A percentile compares a stretch with the other conserved stretches of the same genome.
Evolutionary conservation across 2,329 filamentous ascomycete species (phyloP).

Genomic region (Thielaviopsis musarum): DNA sequence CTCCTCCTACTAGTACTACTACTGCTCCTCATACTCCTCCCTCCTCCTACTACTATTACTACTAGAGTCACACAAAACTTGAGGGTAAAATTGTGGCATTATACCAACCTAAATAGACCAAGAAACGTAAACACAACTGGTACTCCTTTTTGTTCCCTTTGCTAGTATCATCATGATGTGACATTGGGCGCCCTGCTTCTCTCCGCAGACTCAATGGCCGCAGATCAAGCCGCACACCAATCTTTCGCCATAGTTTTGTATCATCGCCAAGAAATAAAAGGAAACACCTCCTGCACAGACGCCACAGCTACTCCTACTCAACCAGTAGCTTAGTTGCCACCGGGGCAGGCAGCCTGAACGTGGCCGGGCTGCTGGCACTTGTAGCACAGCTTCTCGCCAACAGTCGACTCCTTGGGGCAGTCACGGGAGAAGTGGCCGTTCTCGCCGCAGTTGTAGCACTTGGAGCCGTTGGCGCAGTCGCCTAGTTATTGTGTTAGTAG

Average conservation of each 20-base stretch:
- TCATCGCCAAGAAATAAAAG: not conserved
- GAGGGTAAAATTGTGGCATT: not conserved
- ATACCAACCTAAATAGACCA: not conserved
- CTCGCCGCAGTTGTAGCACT: constrained; percentile 98
- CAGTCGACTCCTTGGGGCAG: constrained; percentile 76
- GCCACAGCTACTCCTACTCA: not conserved
- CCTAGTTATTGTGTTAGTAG: constrained; percentile 28
- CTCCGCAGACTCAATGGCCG: constrained; percentile 8
- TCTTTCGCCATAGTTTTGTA: constrained; percentile 1
- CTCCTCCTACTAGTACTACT: no score
- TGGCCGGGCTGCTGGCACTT: constrained; percentile 77
- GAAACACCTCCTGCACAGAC: not conserved
- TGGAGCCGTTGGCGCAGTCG: constrained; percentile 96
- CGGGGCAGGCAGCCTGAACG: constrained; percentile 87
- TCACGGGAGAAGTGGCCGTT: constrained; percentile 90
- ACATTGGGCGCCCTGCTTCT: no score
- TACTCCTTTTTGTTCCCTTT: not conserved
- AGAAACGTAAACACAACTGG: not conserved
- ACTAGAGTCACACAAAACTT: no score
- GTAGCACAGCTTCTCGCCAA: constrained; percentile 94
- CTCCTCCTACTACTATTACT: not conserved
- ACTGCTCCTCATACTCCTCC: no score
- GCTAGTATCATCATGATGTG: not conserved
- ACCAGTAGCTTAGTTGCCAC: constrained; percentile 34
- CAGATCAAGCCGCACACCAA: constrained; percentile 3